Base-by-base conservation (phyloP, 352 stramenopile genomes). In the Phytophthora pini region DNA sequence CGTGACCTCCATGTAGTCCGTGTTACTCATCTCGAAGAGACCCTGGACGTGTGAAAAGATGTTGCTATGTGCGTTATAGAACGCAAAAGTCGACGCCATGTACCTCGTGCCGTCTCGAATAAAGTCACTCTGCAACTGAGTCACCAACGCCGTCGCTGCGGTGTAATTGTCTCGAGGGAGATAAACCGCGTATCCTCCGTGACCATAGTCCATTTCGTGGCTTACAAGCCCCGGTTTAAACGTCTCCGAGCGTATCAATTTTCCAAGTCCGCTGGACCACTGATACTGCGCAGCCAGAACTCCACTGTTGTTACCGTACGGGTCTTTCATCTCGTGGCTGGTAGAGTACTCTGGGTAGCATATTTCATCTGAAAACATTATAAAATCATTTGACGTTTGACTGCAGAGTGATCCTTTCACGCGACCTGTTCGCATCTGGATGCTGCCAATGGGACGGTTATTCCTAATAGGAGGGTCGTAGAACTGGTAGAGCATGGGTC, bases 1-100 rank as follows among this genome's bases (percentile, higher is more conserved):
- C 10, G 83, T 89, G 11, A 81, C 83, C 56, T 90, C 76, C 74
- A 92, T 90, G 64, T 92, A 90, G 39, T 92, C 83, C 8, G 85
- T 92, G 51, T 88, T 82, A 26, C 77, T 89, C 70, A 92, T 83
- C 56, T 94, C 85, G 39, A 92, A 89, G 0, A 94, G 68, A 15
- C 70, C 81, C 29, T 92, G 80, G 3, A 94, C 66, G 40, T 85
- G 73, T 3, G 81, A 89, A 57, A 94, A 94, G n/a, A 94, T 84
- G 36, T 85, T 80, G 34, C 81, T 90, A n/a, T 69, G 82, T 44
- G 80, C 73, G 50, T 94, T 94, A 73, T 91, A 94, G 50, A 92
- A 84, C 17, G 76, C 76, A 61, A 87, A 90, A 4, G 73, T 85
- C 2, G 77, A 68, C 4, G 44, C 70, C n/a, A 93, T 70, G 39